Base-by-base conservation (phyloP, 768 basidiomycete species). In the Mycena floridula region DNA sequence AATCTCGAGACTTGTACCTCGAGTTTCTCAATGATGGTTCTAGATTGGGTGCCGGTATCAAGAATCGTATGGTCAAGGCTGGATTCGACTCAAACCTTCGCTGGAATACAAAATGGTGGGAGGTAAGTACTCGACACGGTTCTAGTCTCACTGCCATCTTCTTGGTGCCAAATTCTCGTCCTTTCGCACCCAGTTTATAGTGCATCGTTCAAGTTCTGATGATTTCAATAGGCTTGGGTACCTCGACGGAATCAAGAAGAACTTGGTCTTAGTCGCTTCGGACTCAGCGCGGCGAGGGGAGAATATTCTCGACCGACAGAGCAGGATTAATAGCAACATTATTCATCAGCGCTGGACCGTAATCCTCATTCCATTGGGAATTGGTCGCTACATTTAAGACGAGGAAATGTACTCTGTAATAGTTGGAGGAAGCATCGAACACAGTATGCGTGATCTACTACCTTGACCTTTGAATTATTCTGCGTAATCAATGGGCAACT, bases 1-100 rank as follows among this genome's bases (percentile, higher is more conserved):
- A n/a, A n/a, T n/a, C n/a, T n/a, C n/a, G n/a, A n/a, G n/a, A n/a
- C n/a, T n/a, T n/a, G n/a, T n/a, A n/a, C n/a, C n/a, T n/a, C n/a
- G n/a, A n/a, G n/a, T n/a, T n/a, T n/a, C n/a, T n/a, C n/a, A n/a
- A n/a, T n/a, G n/a, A n/a, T n/a, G n/a, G n/a, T n/a, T n/a, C n/a
- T n/a, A n/a, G n/a, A n/a, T n/a, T 95, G 21, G 84, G 79, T 41
- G 89, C 90, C 25, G 89, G 89, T 12, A 79, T 95, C 57, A 89
- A 86, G 68, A 81, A 72, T 54, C 77, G 86, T 49, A 86, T 92
- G 78, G 58, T 82, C 47, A 88, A 84, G 59, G 87, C 85, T 38
- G 88, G 86, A 21, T 63, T 89, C 37, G 74, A 78, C 51, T 69
- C 79, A 28, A 77, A 74, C 52, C 59, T 81, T 46, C 69, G 81